phyloP scores from a whole-genome alignment of 352 stramenopile species.

The Globisporangium echinulatum region DNA sequence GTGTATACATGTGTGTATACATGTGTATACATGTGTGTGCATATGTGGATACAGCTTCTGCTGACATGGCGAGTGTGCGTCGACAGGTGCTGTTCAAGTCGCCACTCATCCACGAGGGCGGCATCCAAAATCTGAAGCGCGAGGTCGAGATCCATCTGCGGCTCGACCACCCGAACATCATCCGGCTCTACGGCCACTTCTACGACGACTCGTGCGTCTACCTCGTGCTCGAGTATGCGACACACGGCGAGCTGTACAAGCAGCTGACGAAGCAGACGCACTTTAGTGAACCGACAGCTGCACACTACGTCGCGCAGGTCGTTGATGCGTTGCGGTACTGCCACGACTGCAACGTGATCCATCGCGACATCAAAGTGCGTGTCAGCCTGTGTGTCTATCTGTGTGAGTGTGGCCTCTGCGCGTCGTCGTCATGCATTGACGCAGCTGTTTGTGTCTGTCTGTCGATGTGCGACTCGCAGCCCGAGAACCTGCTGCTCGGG shows the following conservation, averaged over 20 bases:
- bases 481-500: constrained; percentile 79
- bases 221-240: constrained; percentile 79
- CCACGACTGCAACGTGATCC: constrained; percentile 75
- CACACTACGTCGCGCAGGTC: constrained; percentile 73
- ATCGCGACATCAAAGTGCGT: constrained; percentile 83
- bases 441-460: constrained; percentile 3
- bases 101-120: constrained; percentile 45
- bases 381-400: background rate
- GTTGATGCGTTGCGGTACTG: constrained; percentile 70
- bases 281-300: constrained; percentile 47
- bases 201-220: constrained; percentile 81
- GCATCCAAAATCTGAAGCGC: constrained; percentile 57
- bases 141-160: constrained; percentile 83
- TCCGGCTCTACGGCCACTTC: constrained; percentile 80
- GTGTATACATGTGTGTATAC: background rate
- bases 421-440: background rate
- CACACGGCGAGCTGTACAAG: constrained; percentile 80
- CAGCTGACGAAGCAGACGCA: constrained; percentile 45
- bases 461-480: constrained; percentile 20
- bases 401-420: background rate
- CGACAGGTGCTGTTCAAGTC: constrained; percentile 65
- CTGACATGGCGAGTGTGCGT: background rate
- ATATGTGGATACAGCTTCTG: background rate
- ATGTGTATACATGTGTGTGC: background rate
- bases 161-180: constrained; percentile 67